A percentile compares a stretch with the other conserved stretches of the same genome.
Conservation (phyloP, 306 rosid genomes). For the Prunus kanzakura region DNA sequence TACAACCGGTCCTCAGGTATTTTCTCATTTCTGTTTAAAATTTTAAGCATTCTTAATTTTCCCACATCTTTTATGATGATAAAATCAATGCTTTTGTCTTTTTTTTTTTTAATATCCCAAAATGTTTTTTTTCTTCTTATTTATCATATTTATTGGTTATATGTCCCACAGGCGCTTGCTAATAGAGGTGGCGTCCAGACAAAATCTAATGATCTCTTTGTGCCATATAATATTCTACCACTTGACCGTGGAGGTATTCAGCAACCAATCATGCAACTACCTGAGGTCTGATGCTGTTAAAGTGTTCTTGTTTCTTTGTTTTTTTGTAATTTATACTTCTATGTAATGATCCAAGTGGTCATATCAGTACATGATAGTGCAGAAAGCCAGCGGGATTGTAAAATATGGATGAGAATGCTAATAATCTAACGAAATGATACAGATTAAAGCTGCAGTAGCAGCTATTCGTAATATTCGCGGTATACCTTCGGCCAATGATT, state of each 20-base stretch:
- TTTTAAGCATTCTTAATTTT: slow-evolving; percentile 20
- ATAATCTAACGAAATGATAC: slow-evolving; percentile 31
- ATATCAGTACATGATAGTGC: slow-evolving; percentile 20
- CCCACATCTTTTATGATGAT: not conserved
- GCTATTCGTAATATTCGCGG: slow-evolving; percentile 65
- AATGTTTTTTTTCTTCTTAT: not conserved
- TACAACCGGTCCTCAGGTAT: slow-evolving; percentile 71
- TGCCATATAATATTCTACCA: slow-evolving; percentile 63
- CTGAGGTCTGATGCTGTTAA: slow-evolving; percentile 59
- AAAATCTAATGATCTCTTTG: slow-evolving; percentile 56
- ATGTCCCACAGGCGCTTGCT: slow-evolving; percentile 47
- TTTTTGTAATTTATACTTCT: not conserved
- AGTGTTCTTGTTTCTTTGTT: slow-evolving; percentile 6
- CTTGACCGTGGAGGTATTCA: slow-evolving; percentile 77
- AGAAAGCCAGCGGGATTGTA: slow-evolving; percentile 4
- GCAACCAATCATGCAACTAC: slow-evolving; percentile 74
- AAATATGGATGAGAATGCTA: slow-evolving; percentile 21
- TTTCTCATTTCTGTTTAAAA: not conserved
- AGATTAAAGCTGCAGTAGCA: slow-evolving; percentile 77
- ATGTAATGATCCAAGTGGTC: not conserved
- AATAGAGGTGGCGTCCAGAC: slow-evolving; percentile 49
- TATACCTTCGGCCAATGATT: slow-evolving; percentile 68
- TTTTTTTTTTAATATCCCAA: not conserved
- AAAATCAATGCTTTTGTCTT: not conserved
- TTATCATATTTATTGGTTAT: slow-evolving; percentile 13